Evolutionary conservation across 208 protist genomes (phyloP).

Genomic region (Leishmania aethiopica): DNA sequence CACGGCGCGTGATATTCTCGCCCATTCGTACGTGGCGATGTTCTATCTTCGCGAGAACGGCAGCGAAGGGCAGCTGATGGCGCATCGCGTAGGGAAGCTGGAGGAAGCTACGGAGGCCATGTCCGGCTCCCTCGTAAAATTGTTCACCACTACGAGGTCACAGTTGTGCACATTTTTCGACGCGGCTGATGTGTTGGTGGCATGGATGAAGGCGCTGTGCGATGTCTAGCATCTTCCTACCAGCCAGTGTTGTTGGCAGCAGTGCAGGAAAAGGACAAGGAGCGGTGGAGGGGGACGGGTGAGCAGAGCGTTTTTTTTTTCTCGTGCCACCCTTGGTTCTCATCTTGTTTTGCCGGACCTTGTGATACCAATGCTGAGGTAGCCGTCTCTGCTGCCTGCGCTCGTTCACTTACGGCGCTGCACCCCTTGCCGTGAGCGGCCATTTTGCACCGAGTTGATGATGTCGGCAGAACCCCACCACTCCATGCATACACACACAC

Average conservation of each 20-base stretch:
- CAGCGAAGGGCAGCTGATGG: slow-evolving; percentile 15
- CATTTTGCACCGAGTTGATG: neutral
- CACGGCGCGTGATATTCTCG: slow-evolving; percentile 17
- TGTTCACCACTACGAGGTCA: slow-evolving; percentile 1
- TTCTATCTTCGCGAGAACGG: slow-evolving; percentile 18
- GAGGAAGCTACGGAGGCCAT: slow-evolving; percentile 29
- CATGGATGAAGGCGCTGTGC: slow-evolving; percentile 23
- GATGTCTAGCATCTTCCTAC: neutral
- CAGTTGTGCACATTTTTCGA: slow-evolving; percentile 18
- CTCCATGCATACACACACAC: neutral
- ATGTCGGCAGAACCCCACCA: neutral
- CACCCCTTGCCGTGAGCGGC: neutral
- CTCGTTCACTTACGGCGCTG: neutral
- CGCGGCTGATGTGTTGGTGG: neutral
- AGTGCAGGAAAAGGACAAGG: no score
- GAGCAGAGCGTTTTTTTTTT: neutral
- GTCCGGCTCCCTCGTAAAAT: slow-evolving; percentile 9
- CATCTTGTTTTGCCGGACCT: neutral
- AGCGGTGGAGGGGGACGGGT: neutral
- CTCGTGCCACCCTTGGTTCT: neutral
- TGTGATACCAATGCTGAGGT: neutral
- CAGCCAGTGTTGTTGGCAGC: no score
- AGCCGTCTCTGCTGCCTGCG: neutral
- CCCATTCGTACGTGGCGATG: slow-evolving; percentile 30
- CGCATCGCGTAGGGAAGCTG: slow-evolving; percentile 28